Conservation (phyloP, 352 stramenopile genomes). For the Pelagophyceae sp. region DNA sequence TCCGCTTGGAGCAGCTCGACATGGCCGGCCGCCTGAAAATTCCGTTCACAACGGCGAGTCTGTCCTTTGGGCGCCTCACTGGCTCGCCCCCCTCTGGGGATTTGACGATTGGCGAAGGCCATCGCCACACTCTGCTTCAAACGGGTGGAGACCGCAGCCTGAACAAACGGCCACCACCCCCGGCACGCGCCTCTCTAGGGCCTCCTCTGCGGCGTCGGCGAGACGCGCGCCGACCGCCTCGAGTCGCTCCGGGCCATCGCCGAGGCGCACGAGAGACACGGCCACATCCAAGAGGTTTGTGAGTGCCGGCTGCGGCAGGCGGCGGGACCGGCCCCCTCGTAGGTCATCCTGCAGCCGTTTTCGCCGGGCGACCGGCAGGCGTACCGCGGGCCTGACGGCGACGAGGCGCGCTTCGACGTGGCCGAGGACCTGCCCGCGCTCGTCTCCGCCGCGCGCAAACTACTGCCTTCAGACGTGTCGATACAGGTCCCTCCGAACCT, state of each 20-base stretch:
- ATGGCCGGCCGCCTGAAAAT: background rate
- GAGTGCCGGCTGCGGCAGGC: too few species aligned
- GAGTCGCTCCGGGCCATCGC: background rate
- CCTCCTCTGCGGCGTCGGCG: background rate
- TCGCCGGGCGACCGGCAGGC: background rate
- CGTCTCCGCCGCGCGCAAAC: background rate
- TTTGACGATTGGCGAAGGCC: too few species aligned
- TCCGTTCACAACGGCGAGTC: slow-evolving; percentile 19
- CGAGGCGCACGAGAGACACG: background rate
- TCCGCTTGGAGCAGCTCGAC: slow-evolving; percentile 13
- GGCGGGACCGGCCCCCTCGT: too few species aligned
- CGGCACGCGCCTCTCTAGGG: too few species aligned
- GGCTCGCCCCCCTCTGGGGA: too few species aligned
- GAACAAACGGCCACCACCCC: too few species aligned
- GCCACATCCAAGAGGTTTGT: background rate
- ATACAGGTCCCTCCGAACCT: too few species aligned
- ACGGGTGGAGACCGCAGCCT: too few species aligned
- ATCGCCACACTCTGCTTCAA: too few species aligned
- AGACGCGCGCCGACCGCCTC: background rate
- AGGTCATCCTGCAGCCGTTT: background rate
- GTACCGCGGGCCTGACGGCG: too few species aligned
- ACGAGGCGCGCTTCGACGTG: too few species aligned
- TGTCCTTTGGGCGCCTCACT: too few species aligned
- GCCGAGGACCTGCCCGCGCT: background rate
- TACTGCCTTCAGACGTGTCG: background rate